These are phyloP conservation scores for Lodderomyces parapsilosis DNA, from an alignment of 1,139 yeast species.

Conservation along the genomic window DNA sequence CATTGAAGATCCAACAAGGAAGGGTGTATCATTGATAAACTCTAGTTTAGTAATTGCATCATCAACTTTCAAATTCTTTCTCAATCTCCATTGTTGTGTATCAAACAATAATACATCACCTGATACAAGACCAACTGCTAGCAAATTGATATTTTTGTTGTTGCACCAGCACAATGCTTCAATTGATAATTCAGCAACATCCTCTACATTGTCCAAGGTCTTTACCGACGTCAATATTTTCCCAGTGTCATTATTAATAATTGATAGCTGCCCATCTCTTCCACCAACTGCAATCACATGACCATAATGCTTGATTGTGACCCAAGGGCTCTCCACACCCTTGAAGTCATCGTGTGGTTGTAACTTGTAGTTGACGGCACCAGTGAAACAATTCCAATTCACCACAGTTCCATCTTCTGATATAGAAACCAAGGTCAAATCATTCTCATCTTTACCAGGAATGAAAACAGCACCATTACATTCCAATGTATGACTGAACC, in stretches of 20 bases:
- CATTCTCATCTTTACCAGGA: conserved; percentile 58
- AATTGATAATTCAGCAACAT: conserved; percentile 71
- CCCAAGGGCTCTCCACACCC: conserved; percentile 86
- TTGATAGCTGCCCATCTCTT: conserved; percentile 79
- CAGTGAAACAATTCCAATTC: conserved; percentile 87
- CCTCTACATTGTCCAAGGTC: conserved; percentile 62
- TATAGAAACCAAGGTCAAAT: conserved; percentile 65
- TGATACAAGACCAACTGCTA: conserved; percentile 87
- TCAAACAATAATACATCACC: conserved; percentile 85
- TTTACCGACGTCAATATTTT: conserved; percentile 62
- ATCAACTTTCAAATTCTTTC: conserved; percentile 65
- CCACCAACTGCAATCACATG: conserved; percentile 73
- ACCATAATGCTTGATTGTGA: conserved; percentile 52
- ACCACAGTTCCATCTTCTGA: conserved; percentile 89
- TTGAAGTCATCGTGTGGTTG: conserved; percentile 60
- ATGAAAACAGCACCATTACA: conserved; percentile 78
- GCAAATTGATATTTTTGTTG: conserved; percentile 49
- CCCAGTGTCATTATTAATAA: conserved; percentile 74
- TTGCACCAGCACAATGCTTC: conserved; percentile 87
- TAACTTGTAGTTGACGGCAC: conserved; percentile 64
- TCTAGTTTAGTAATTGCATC: conserved; percentile 83
- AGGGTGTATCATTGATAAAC: conserved; percentile 58
- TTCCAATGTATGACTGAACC: conserved; percentile 76
- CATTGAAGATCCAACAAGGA: conserved; percentile 72
- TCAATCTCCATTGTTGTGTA: conserved; percentile 79